Base-by-base conservation (phyloP, 1,284 basidiomycete species). In the Ustilago lituana region DNA sequence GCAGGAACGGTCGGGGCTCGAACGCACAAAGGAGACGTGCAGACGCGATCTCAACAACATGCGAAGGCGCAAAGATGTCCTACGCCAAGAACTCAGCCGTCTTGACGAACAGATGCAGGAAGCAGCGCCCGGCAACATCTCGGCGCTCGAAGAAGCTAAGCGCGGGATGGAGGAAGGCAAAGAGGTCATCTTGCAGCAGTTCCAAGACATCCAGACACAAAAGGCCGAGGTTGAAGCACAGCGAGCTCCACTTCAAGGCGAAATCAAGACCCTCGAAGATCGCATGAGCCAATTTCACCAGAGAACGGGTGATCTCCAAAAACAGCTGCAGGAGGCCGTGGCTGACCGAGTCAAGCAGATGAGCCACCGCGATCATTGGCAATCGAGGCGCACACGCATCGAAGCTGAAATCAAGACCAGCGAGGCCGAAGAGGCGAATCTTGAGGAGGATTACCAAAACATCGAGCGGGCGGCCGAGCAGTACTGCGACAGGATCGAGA, bases 121-220 rank as follows among this genome's bases (percentile, higher is more conserved):
- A 43, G 89, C 90, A 27, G 84, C 90, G 73, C 91, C 92, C 1
- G 87, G 87, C 14, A 88, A 88, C 73, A 86, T 93, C 15, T 85
- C 87, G 20, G 88, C 86, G 5, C 84, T 93, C 20, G 86, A 90
- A 63, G 86, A 85, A 22, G 76, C 51, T 85, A 87, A 70, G 38
- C 51, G 54, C 26, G 74, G 77, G 26, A 51, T 74, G 14, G 61
- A 73, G 32, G 59, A 55, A 6, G 62, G 76, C 23, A 63, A 73
- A 51, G 67, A 70, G 33, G 58, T 61, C 29, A 66, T 73, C 32
- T 24, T 72, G 27, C 57, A 66, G 31, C 60, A 66, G 19, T 78
- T 80, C 53, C 41, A 69, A 22, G 58, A 52, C 17, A 62, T 74
- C 31, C 68, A 77, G 43, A 22, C 49, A 9, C 49, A 68, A 19